Conservation (phyloP, 169 alveolate species). For the Plasmodium coatneyi region DNA sequence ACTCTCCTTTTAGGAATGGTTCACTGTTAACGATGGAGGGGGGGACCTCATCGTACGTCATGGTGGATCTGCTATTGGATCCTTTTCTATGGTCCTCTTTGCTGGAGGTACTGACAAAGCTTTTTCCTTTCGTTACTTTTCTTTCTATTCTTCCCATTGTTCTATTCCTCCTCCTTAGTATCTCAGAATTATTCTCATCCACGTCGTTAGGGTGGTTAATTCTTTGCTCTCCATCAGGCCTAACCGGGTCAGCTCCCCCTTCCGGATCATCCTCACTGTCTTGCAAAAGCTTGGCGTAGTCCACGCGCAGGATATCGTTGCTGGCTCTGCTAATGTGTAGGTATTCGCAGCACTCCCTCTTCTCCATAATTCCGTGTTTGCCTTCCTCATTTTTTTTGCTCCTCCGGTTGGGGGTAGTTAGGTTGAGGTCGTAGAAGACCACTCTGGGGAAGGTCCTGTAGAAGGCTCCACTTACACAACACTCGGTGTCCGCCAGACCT, state of each 20-base stretch:
- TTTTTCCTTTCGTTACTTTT: background rate
- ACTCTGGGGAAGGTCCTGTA: slow-evolving; percentile 89
- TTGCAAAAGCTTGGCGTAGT: slow-evolving; percentile 24
- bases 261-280: background rate
- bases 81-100: background rate
- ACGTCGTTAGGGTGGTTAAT: background rate
- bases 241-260: background rate
- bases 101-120: background rate
- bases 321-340: slow-evolving; percentile 41
- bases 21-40: slow-evolving; percentile 15
- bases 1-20: slow-evolving; percentile 21
- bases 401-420: slow-evolving; percentile 4
- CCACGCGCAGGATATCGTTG: slow-evolving; percentile 44
- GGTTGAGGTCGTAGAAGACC: slow-evolving; percentile 79
- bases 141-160: background rate
- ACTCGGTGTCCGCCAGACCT: slow-evolving; percentile 90
- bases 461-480: slow-evolving; percentile 88
- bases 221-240: background rate
- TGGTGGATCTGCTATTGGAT: background rate
- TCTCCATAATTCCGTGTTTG: slow-evolving; percentile 37
- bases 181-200: background rate
- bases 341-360: slow-evolving; percentile 68
- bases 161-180: background rate
- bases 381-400: background rate
- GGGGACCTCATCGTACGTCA: background rate